A percentile compares a stretch with the other conserved stretches of the same genome.
These are phyloP conservation scores for Thalassiosira livingstoniorum DNA, from an alignment of 352 stramenopile species.

Conservation along the genomic window DNA sequence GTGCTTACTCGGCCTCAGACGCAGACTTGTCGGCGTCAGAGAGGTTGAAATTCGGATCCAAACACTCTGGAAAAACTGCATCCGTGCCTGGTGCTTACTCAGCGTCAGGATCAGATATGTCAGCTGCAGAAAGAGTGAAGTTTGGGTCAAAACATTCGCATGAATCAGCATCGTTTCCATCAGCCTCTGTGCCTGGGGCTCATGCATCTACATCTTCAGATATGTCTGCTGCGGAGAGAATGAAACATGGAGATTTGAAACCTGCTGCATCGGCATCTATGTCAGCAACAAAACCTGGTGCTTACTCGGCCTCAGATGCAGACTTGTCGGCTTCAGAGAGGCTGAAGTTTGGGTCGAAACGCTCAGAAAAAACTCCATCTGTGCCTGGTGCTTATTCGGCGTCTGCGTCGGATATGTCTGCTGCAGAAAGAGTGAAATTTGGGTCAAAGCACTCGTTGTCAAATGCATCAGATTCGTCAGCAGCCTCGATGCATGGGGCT, in stretches of 20 bases:
- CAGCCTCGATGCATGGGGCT: neutral
- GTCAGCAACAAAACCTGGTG: neutral
- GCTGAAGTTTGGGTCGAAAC: neutral
- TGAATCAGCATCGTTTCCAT: too few species aligned
- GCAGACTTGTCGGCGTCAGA: slow-evolving; percentile 12
- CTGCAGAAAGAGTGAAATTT: neutral
- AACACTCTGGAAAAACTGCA: too few species aligned
- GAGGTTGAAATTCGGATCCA: slow-evolving; percentile 2
- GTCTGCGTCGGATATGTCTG: neutral
- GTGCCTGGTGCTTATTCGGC: neutral
- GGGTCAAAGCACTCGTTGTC: neutral
- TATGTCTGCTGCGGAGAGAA: slow-evolving; percentile 21
- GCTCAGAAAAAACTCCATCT: too few species aligned
- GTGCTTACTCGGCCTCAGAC: neutral
- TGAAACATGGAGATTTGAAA: slow-evolving; percentile 16
- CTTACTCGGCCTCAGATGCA: neutral
- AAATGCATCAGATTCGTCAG: neutral
- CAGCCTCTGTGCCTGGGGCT: neutral
- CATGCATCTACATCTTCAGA: slow-evolving; percentile 5
- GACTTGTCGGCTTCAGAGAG: slow-evolving; percentile 9
- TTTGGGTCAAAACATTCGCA: too few species aligned
- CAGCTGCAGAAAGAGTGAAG: slow-evolving; percentile 28
- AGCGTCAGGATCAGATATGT: neutral
- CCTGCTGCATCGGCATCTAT: neutral
- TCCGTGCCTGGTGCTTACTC: neutral